These are phyloP conservation scores for Podospora bellae-mahoneyi DNA, from an alignment of 495 filamentous ascomycete species.

Conservation along the genomic window DNA sequence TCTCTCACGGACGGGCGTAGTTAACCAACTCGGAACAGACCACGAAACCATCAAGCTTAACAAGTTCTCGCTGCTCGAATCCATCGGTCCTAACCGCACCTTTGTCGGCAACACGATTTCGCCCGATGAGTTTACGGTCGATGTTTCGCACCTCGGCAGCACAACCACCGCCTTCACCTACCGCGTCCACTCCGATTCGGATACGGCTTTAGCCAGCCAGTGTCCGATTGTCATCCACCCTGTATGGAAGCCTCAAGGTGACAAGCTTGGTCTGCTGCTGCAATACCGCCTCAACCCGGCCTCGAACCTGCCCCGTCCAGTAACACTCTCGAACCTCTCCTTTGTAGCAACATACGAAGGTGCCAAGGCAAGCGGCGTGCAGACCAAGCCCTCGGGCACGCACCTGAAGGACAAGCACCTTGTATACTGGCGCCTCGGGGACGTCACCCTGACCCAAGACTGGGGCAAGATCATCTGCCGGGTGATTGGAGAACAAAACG, in stretches of 20 bases:
- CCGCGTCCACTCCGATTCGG: constrained; percentile 75
- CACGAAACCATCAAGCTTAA: constrained; percentile 76
- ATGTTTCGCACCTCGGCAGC: constrained; percentile 64
- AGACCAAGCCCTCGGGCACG: constrained; percentile 69
- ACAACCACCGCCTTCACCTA: constrained; percentile 91
- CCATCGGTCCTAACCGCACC: constrained; percentile 89
- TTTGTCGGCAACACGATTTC: constrained; percentile 69
- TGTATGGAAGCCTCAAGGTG: constrained; percentile 77
- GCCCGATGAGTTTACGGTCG: constrained; percentile 77
- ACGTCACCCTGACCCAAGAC: constrained; percentile 61
- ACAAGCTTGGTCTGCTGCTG: constrained; percentile 77
- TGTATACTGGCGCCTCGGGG: constrained; percentile 85
- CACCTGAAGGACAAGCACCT: constrained; percentile 86
- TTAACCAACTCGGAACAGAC: constrained; percentile 25
- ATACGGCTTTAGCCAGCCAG: constrained; percentile 54
- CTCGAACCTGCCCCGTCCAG: constrained; percentile 49
- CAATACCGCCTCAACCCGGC: constrained; percentile 82
- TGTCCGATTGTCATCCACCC: constrained; percentile 75
- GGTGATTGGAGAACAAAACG: constrained; percentile 68
- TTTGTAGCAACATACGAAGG: constrained; percentile 78
- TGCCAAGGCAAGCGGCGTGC: constrained; percentile 57
- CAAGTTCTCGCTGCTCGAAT: constrained; percentile 86
- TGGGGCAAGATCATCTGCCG: constrained; percentile 73
- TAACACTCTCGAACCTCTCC: constrained; percentile 76
- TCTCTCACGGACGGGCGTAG: too few relatives aligned